phyloP scores from a whole-genome alignment of 1,284 basidiomycete genomes.

The Rhodotorula glutinis region DNA sequence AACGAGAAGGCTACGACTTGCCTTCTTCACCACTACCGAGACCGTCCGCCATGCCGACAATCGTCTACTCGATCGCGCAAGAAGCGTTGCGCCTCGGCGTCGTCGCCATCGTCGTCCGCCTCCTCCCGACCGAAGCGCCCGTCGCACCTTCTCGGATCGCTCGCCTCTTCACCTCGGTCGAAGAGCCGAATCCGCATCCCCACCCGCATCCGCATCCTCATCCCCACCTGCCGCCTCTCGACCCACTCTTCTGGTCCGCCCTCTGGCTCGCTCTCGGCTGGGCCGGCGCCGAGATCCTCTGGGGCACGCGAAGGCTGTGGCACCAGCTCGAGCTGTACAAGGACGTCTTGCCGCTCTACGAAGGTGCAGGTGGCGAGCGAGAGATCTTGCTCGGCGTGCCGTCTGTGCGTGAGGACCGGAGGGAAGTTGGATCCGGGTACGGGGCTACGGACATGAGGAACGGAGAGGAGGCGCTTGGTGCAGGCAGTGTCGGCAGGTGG shows the following conservation, averaged over 20 bases:
- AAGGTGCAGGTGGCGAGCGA: slow-evolving; percentile 3
- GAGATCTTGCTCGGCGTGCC: background rate
- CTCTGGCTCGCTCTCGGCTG: slow-evolving; percentile 37
- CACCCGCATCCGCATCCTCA: background rate
- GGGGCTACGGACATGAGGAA: background rate
- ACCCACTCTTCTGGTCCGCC: slow-evolving; percentile 37
- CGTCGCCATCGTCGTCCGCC: slow-evolving; percentile 27
- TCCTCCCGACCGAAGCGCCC: slow-evolving; percentile 24
- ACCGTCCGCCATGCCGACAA: slow-evolving; percentile 20
- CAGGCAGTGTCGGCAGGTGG: too few relatives aligned
- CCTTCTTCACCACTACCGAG: background rate
- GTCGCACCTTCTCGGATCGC: background rate
- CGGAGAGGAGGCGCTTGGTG: background rate
- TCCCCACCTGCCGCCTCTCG: slow-evolving; percentile 34
- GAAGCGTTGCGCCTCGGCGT: slow-evolving; percentile 34
- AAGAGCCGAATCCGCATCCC: background rate
- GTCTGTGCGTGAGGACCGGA: background rate
- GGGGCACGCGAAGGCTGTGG: slow-evolving; percentile 29
- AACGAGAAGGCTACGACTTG: too few relatives aligned
- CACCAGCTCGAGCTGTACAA: slow-evolving; percentile 31
- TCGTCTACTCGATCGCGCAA: slow-evolving; percentile 33
- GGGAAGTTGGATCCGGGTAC: background rate
- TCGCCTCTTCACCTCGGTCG: background rate
- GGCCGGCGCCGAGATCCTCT: slow-evolving; percentile 33
- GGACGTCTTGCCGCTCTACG: slow-evolving; percentile 18